Conservation (phyloP, 1,284 basidiomycete species). For the Rhodotorula sp. region DNA sequence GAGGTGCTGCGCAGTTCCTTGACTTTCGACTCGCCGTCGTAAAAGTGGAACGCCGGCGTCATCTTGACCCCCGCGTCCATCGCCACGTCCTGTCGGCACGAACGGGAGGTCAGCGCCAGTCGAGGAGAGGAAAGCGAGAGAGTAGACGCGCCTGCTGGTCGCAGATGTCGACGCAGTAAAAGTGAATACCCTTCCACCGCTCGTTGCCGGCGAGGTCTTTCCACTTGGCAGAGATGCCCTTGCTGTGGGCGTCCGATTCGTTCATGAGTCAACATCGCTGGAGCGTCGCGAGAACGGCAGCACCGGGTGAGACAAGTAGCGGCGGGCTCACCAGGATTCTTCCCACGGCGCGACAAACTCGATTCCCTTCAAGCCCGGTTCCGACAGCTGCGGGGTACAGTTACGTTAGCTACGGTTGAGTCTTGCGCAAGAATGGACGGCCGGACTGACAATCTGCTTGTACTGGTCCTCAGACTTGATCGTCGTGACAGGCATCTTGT, state of each 20-base stretch:
- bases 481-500: conserved; percentile 28
- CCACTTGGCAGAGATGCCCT: conserved; percentile 32
- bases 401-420: not conserved
- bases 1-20: conserved; percentile 26
- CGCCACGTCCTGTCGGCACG: conserved; percentile 21
- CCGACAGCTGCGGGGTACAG: not conserved
- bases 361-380: conserved; percentile 7
- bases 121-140: not conserved
- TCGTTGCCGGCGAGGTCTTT: conserved; percentile 14
- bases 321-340: conserved; percentile 16
- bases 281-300: not conserved
- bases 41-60: conserved; percentile 32
- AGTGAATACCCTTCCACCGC: conserved; percentile 18
- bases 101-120: too few species aligned
- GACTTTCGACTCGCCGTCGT: conserved; percentile 25
- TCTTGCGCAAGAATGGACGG: not conserved
- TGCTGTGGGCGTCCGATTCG: too few species aligned
- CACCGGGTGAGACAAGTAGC: too few species aligned
- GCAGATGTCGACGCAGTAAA: conserved; percentile 15
- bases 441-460: conserved; percentile 23
- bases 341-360: conserved; percentile 38
- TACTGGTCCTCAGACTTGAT: conserved; percentile 30
- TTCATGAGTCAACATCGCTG: too few species aligned
- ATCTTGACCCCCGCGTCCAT: conserved; percentile 28
- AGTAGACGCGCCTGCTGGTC: conserved; percentile 1